These are phyloP conservation scores for Bryopsis sp. DNA, from an alignment of 139 green algal species.

Conservation along the genomic window DNA sequence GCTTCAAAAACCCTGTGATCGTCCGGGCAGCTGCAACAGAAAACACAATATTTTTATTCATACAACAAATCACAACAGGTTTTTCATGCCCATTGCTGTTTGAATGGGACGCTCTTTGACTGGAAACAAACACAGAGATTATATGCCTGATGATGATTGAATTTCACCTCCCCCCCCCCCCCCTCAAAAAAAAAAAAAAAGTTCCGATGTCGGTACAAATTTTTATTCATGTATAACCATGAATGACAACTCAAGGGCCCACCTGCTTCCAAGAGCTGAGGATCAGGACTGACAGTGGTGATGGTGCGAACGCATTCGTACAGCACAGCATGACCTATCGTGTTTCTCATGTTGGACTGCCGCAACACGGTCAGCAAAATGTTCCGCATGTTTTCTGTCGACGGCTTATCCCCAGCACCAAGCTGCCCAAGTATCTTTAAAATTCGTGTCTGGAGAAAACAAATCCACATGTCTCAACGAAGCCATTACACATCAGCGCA, in stretches of 20 bases:
- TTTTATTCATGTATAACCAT: too few relatives aligned
- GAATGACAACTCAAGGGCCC: background rate
- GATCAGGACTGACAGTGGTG: conserved; percentile 81
- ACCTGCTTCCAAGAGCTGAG: conserved; percentile 64
- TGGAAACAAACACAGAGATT: too few relatives aligned
- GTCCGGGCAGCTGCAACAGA: conserved; percentile 48
- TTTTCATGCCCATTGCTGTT: background rate
- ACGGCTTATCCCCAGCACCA: conserved; percentile 60
- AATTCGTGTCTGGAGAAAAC: conserved; percentile 79
- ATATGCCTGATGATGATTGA: too few relatives aligned
- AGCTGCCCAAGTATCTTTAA: conserved; percentile 80
- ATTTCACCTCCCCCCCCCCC: too few relatives aligned
- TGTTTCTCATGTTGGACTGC: conserved; percentile 41
- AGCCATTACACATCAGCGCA: background rate
- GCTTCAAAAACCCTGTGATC: conserved; percentile 67
- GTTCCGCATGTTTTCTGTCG: conserved; percentile 77
- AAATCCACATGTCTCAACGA: background rate
- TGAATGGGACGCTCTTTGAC: too few relatives aligned
- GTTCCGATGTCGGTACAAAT: too few relatives aligned
- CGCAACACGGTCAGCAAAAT: conserved; percentile 54
- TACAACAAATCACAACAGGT: conserved; percentile 1
- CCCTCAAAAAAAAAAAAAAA: too few relatives aligned
- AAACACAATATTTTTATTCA: conserved; percentile 3
- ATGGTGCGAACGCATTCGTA: conserved; percentile 84
- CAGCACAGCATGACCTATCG: conserved; percentile 81